Percentiles rank a stretch among this genome's conserved stretches.
phyloP scores from a whole-genome alignment of 495 filamentous ascomycete genomes.

The Aspergillus ostianus region DNA sequence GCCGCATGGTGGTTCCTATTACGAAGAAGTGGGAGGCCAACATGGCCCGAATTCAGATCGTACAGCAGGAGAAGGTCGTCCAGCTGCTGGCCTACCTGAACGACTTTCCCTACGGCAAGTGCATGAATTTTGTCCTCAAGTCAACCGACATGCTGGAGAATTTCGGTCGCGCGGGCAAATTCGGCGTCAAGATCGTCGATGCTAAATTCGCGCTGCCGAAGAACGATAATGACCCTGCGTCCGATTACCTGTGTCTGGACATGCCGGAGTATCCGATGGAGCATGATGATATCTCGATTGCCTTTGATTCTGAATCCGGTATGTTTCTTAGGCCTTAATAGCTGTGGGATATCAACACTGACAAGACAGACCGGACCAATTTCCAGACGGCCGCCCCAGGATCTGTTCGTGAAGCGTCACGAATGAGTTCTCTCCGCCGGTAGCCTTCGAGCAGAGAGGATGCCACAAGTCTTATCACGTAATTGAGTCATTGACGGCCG shows the following conservation, averaged over 20 bases:
- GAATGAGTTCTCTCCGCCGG: slow-evolving; percentile 50
- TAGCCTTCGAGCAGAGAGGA: slow-evolving; percentile 15
- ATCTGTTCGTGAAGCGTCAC: slow-evolving; percentile 45
- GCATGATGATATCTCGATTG: slow-evolving; percentile 83
- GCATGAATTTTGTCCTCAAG: slow-evolving; percentile 84
- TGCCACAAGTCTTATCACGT: too few relatives aligned
- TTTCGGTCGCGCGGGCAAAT: slow-evolving; percentile 64
- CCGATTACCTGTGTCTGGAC: slow-evolving; percentile 77
- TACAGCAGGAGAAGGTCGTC: slow-evolving; percentile 66
- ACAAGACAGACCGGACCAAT: slow-evolving; percentile 41
- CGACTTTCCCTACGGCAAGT: slow-evolving; percentile 76
- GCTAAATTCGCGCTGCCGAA: slow-evolving; percentile 85
- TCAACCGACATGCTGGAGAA: slow-evolving; percentile 76
- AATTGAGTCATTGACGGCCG: too few relatives aligned
- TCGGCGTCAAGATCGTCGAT: slow-evolving; percentile 72
- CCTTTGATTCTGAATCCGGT: slow-evolving; percentile 79
- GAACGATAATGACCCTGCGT: slow-evolving; percentile 54
- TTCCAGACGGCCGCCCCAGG: slow-evolving; percentile 49
- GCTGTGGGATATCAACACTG: slow-evolving; percentile 10
- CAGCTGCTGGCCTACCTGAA: slow-evolving; percentile 79
- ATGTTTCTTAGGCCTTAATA: slow-evolving; percentile 32
- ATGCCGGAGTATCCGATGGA: slow-evolving; percentile 83
- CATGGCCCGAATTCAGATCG: slow-evolving; percentile 71
- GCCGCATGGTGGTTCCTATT: slow-evolving; percentile 82
- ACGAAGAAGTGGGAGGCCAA: slow-evolving; percentile 87